Percentiles rank a stretch among this genome's conserved stretches.
These are phyloP conservation scores for Myrmaecium sp. DNA, from an alignment of 2,329 filamentous ascomycete genomes.

Conservation along the genomic window DNA sequence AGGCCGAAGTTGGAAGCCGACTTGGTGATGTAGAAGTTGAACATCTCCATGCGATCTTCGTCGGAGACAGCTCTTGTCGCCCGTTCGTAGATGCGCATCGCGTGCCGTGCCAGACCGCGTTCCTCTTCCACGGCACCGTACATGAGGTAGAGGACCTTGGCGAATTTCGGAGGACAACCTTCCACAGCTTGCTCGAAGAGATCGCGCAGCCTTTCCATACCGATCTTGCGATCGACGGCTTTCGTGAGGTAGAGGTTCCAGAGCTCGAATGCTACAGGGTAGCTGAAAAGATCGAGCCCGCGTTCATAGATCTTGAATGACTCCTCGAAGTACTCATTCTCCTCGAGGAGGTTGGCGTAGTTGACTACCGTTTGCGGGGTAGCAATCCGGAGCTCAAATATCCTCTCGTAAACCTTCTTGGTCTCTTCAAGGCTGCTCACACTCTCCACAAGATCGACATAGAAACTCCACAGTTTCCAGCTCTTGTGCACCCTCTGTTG, in stretches of 20 bases:
- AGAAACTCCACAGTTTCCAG: conserved; percentile 99
- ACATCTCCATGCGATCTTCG: conserved; percentile 92
- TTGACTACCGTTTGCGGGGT: conserved; percentile 98
- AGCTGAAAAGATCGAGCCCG: conserved; percentile 93
- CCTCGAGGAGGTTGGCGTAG: conserved; percentile 88
- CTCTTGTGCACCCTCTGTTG: conserved; percentile 97
- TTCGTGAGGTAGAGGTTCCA: conserved; percentile 98
- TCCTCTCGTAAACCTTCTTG: conserved; percentile 84
- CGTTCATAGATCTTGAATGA: conserved; percentile 96
- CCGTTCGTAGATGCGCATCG: conserved; percentile 97
- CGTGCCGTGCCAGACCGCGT: conserved; percentile 79
- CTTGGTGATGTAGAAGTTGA: conserved; percentile 98
- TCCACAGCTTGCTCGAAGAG: conserved; percentile 95
- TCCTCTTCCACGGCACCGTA: conserved; percentile 96
- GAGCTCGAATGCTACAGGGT: conserved; percentile 92
- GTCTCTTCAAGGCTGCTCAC: conserved; percentile 84
- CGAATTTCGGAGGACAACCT: conserved; percentile 86
- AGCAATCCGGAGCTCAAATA: conserved; percentile 94
- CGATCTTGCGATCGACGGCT: conserved; percentile 87
- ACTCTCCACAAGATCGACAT: conserved; percentile 92
- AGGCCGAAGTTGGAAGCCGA: conserved; percentile 95
- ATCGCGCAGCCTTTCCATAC: conserved; percentile 83
- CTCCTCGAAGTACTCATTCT: conserved; percentile 89
- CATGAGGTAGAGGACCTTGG: conserved; percentile 93
- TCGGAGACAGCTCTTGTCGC: conserved; percentile 89